A percentile compares a stretch with the other conserved stretches of the same genome.
Conservation (phyloP, 2,329 filamentous ascomycete species). For the Ramularia endophylla region DNA sequence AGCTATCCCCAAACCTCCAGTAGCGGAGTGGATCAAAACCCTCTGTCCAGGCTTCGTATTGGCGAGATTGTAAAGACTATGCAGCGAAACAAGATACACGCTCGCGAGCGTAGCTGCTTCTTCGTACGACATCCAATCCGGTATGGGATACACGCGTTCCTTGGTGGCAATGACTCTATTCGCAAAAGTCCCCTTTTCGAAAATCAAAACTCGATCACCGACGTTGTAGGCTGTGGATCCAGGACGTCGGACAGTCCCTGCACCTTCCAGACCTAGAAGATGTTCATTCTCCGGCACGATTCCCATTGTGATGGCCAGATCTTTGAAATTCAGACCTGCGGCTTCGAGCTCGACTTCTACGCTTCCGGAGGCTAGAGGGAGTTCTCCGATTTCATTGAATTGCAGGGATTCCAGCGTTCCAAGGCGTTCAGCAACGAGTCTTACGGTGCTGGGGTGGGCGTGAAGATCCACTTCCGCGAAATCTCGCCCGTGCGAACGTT, state of each 20-base stretch:
- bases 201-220: slow-evolving; percentile 22
- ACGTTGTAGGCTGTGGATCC: slow-evolving; percentile 20
- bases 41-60: slow-evolving; percentile 23
- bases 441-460: not conserved
- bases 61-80: slow-evolving; percentile 7
- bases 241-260: slow-evolving; percentile 26
- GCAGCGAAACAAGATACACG: slow-evolving; percentile 9
- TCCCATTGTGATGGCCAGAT: slow-evolving; percentile 6
- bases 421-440: not conserved
- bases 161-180: slow-evolving; percentile 9
- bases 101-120: slow-evolving; percentile 14
- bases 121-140: slow-evolving; percentile 16
- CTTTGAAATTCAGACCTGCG: slow-evolving; percentile 17
- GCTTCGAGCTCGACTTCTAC: slow-evolving; percentile 16
- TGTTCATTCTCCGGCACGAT: slow-evolving; percentile 13
- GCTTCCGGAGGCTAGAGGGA: too few relatives aligned
- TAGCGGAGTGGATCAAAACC: slow-evolving; percentile 30
- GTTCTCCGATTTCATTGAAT: too few relatives aligned
- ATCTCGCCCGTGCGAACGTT: not conserved
- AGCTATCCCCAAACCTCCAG: slow-evolving; percentile 26
- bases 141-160: slow-evolving; percentile 4
- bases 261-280: slow-evolving; percentile 31
- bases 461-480: not conserved
- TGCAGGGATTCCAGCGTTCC: not conserved
- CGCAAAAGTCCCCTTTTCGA: slow-evolving; percentile 8